These are phyloP conservation scores for Trichocomaceae sp. DNA, from an alignment of 2,329 filamentous ascomycete species.

Conservation along the genomic window DNA sequence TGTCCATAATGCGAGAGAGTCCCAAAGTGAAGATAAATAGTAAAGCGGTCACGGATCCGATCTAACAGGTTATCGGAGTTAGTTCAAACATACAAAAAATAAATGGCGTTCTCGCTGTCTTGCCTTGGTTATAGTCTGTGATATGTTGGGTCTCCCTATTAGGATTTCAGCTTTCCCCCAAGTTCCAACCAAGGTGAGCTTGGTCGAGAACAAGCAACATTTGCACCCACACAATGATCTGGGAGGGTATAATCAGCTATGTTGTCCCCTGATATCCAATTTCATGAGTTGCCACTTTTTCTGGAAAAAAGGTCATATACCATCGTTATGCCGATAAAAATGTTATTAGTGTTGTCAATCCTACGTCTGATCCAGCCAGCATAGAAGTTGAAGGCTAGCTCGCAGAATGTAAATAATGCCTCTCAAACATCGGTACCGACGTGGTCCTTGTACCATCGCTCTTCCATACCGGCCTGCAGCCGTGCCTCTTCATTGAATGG, in stretches of 20 bases:
- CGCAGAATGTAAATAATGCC: neutral
- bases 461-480: constrained; percentile 40
- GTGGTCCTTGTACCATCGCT: constrained; percentile 35
- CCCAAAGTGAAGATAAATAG: neutral
- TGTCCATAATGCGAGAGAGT: neutral
- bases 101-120: neutral
- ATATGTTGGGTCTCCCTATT: neutral
- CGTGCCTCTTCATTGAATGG: constrained; percentile 43
- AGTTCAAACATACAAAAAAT: neutral
- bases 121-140: neutral
- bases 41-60: neutral
- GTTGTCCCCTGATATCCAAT: no score
- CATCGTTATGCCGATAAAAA: neutral
- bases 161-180: neutral
- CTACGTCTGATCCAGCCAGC: neutral
- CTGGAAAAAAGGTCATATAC: neutral
- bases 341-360: neutral
- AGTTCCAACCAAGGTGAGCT: neutral
- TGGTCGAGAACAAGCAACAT: neutral
- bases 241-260: neutral
- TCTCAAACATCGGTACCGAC: constrained; percentile 10
- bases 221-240: neutral
- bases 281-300: neutral
- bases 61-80: neutral
- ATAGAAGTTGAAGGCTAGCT: neutral